Percentiles rank a stretch among this genome's conserved stretches.
phyloP scores from a whole-genome alignment of 2,329 filamentous ascomycete species.

The Fusarium fracticaudum region DNA sequence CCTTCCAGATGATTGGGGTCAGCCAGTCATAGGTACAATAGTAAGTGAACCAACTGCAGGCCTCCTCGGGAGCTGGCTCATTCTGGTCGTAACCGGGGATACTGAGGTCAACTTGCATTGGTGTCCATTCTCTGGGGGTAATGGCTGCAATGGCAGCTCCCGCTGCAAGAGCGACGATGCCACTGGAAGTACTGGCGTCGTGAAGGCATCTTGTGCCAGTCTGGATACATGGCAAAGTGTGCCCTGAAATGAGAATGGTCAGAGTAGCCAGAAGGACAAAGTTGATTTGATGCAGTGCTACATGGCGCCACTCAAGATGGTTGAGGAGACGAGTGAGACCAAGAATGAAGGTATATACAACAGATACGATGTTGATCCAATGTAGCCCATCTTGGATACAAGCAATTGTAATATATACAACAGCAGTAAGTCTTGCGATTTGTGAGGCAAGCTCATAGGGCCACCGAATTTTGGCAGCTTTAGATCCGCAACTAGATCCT shows the following conservation, averaged over 20 bases:
- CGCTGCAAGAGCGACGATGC: constrained; percentile 49
- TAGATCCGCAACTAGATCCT: constrained; percentile 40
- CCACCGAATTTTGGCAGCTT: constrained; percentile 53
- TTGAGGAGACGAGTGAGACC: constrained; percentile 55
- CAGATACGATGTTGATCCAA: constrained; percentile 49
- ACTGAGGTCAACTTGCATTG: constrained; percentile 52
- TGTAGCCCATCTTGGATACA: constrained; percentile 47
- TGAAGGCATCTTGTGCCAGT: constrained; percentile 44
- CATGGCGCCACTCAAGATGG: constrained; percentile 56
- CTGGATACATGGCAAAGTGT: constrained; percentile 57
- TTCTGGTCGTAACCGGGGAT: constrained; percentile 50
- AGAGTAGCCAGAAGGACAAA: constrained; percentile 52
- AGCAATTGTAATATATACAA: constrained; percentile 53
- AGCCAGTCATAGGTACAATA: constrained; percentile 63
- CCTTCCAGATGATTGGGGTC: constrained; percentile 59
- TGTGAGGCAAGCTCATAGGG: constrained; percentile 57
- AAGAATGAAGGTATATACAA: constrained; percentile 55
- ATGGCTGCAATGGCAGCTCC: constrained; percentile 53
- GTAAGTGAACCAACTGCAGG: constrained; percentile 62
- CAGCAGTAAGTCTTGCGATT: constrained; percentile 49
- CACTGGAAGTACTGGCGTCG: constrained; percentile 47
- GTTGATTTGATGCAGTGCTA: constrained; percentile 60
- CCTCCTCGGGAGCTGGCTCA: constrained; percentile 62
- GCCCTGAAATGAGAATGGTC: constrained; percentile 48
- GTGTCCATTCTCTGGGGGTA: constrained; percentile 62